Percentiles rank a stretch among this genome's conserved stretches.
Evolutionary conservation across 345 rosid genomes (phyloP).

Genomic region (Eucalyptus paniculata): DNA sequence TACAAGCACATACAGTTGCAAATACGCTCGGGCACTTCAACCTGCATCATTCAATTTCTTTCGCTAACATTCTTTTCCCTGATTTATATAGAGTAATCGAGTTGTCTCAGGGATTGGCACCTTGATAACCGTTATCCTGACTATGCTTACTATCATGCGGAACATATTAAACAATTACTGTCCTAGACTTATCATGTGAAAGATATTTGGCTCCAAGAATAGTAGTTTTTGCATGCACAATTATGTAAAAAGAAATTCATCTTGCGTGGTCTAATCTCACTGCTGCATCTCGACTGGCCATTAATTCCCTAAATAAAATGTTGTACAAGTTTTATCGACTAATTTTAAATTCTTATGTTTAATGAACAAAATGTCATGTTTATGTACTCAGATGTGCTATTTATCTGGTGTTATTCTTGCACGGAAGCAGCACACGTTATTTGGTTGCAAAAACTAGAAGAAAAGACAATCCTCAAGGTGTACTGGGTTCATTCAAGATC

Average conservation of each 20-base stretch:
- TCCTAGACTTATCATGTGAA: no score
- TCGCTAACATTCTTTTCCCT: no score
- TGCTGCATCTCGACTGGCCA: not conserved
- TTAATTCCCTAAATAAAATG: no score
- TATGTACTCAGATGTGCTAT: not conserved
- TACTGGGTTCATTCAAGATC: not conserved
- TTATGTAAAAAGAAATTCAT: not conserved
- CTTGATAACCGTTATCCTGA: rapidly evolving
- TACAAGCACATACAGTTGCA: not conserved
- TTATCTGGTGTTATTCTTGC: not conserved
- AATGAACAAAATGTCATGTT: not conserved
- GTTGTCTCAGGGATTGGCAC: no score
- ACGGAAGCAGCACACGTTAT: not conserved
- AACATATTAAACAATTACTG: no score
- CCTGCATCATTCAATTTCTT: no score
- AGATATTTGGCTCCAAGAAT: no score
- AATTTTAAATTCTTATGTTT: not conserved
- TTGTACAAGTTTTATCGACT: not conserved
- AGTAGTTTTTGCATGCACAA: not conserved
- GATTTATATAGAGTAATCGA: no score
- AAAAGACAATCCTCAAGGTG: not conserved
- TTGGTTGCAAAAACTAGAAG: not conserved
- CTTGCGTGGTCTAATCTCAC: not conserved
- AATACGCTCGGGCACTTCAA: no score
- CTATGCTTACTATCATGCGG: no score